Base-by-base conservation (phyloP, 148 eudicot genomes). In the Bassia scoparia region DNA sequence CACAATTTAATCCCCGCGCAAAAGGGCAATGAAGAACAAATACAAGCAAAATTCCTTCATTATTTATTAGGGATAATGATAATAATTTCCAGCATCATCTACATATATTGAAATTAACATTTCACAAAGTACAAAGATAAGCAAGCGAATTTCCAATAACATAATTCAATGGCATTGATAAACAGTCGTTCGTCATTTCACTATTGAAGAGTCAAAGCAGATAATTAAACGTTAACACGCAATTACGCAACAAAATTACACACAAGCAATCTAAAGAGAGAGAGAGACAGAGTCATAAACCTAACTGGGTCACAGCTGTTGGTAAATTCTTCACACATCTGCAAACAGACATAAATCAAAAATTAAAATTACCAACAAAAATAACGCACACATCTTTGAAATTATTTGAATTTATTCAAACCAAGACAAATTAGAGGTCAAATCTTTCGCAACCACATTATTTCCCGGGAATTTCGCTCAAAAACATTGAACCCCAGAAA, bases 221-320 rank as follows among this genome's bases (percentile, higher is more conserved):
- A 18, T 24, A 18, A 21, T 15, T n/a, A 44, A 55, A 18, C 4
- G 24, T 27, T 27, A 50, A 41, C n/a, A 24, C 44, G n/a, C 23
- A 60, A 71, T 27, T 17, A 58, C 7, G 46, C 49, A 44, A 23
- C 49, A 33, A 41, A 69, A 27, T 18, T 3, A 74, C 43, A 29
- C 7, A n/a, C n/a, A n/a, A n/a, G n/a, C n/a, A n/a, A 55, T 0
- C 10, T 0, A 54, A 30, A 54, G 23, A 27, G 26, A 48, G 5
- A 4, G 61, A 69, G n/a, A 31, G n/a, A 50, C 24, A 66, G 62
- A n/a, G n/a, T n/a, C n/a, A 76, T 29, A 79, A 79, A 76, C 53
- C 81, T 76, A 63, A 83, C 85, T 46, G 80, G 81, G 79, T 87
- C 90, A 60, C 90, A 87, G n/a, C 78, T 81, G 83, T 52, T 82